Evolutionary conservation across 768 basidiomycete genomes (phyloP), one percentile per base, ranked within the genome.

Genomic region (Pholiota molesta): DNA sequence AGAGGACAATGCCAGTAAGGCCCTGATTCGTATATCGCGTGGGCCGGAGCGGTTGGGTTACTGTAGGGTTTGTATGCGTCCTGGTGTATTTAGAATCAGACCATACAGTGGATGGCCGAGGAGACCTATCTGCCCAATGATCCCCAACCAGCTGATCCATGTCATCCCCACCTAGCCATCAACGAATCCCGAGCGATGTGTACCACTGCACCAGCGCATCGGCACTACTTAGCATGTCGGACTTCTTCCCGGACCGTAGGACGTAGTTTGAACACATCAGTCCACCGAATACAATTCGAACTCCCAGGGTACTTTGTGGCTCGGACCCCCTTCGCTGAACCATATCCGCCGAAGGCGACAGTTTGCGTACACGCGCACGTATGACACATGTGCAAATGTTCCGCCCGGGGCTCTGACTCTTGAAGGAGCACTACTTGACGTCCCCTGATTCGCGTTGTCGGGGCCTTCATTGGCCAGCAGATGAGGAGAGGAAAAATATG

Each of bases 261-360:
- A 44, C 9, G 29, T 19, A 53, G 9, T 10, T 19, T 5, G n/a
- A 53, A 26, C 26, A 10, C 19, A 52, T 64, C 63, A 70, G 47
- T 73, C 70, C 59, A 65, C 55, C 40, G 75, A 73, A 69, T 90
- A 92, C 49, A 92, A 76, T 69, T 87, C 83, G 70, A 92, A 91
- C 75, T 93, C 91, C 90, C 89, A 91, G 33, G 91, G 89, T 8
- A 80, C 71, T 62, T 77, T 80, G 62, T 86, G 82, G 57, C 75
- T 72, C 59, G 83, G 81, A 9, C 81, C 81, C 51, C 72, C 75
- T 64, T 89, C 83, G 65, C 82, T 84, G 72, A 92, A 84, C 91
- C 92, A 94, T 29, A 94, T 84, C 69, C 92, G 79, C 63, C 89
- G 78, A 66, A 94, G 74, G 39, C 91, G 83, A 74, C 92, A 94